phyloP scores from a whole-genome alignment of 495 filamentous ascomycete genomes.

The Saxispiralis lemnorum region DNA sequence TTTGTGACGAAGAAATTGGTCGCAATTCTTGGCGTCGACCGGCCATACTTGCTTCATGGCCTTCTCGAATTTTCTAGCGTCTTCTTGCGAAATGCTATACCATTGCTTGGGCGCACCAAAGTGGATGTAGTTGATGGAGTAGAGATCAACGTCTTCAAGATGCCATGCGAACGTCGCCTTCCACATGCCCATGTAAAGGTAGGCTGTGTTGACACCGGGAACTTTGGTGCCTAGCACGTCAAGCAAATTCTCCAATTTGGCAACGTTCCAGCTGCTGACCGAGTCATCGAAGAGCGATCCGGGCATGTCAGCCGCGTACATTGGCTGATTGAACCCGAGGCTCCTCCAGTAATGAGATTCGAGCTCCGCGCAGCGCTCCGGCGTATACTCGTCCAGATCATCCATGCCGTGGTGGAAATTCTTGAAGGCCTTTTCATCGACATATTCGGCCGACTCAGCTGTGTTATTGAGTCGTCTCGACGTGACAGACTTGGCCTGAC shows the following conservation, averaged over 20 bases:
- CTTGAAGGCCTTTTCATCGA: conserved; percentile 76
- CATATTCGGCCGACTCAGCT: conserved; percentile 48
- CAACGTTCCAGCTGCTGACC: conserved; percentile 79
- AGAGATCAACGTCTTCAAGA: conserved; percentile 93
- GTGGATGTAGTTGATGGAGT: conserved; percentile 99
- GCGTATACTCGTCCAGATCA: conserved; percentile 65
- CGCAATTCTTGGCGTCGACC: conserved; percentile 87
- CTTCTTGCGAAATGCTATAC: conserved; percentile 96
- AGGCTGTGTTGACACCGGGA: conserved; percentile 96
- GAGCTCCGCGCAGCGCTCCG: conserved; percentile 80
- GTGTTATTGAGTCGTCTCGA: conserved; percentile 66
- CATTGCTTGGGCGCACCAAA: conserved; percentile 98
- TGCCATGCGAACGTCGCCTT: conserved; percentile 99
- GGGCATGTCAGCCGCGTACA: conserved; percentile 94
- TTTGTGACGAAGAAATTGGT: conserved; percentile 94
- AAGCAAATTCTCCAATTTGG: conserved; percentile 79
- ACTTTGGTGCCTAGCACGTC: conserved; percentile 91
- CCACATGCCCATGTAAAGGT: conserved; percentile 97
- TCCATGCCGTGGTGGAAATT: conserved; percentile 76
- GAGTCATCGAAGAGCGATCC: conserved; percentile 87
- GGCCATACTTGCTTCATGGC: conserved; percentile 92
- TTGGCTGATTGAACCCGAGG: conserved; percentile 76
- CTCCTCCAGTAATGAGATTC: conserved; percentile 93
- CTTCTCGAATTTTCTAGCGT: conserved; percentile 82
- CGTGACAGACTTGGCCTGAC: conserved; percentile 39